phyloP scores from a whole-genome alignment of 1,284 basidiomycete genomes.

The Cryptococcus amylolentus region DNA sequence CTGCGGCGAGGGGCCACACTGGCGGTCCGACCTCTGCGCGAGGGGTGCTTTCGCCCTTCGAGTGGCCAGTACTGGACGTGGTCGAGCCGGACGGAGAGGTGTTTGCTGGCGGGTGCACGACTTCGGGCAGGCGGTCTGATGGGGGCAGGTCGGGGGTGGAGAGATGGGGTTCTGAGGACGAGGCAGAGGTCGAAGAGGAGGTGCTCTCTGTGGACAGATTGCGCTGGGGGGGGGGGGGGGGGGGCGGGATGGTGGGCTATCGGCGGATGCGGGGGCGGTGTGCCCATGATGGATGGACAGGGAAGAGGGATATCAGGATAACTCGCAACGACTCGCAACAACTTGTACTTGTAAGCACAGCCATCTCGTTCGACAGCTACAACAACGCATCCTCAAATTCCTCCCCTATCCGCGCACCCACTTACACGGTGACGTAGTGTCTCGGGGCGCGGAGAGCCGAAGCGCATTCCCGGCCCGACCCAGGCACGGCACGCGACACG shows the following conservation, averaged over 20 bases:
- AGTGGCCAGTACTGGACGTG: conserved; percentile 17
- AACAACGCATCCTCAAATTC: too few relatives aligned
- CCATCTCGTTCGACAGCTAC: neutral
- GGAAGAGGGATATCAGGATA: too few relatives aligned
- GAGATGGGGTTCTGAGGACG: conserved; percentile 9
- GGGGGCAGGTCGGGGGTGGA: conserved; percentile 10
- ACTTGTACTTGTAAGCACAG: neutral
- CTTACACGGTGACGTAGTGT: too few relatives aligned
- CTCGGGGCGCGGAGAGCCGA: too few relatives aligned
- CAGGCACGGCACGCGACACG: too few relatives aligned
- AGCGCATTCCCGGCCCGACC: too few relatives aligned
- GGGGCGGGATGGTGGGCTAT: neutral
- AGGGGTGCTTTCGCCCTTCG: conserved; percentile 30
- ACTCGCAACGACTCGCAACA: too few relatives aligned
- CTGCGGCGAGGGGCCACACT: conserved; percentile 20
- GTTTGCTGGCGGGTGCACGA: neutral
- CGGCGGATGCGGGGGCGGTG: neutral
- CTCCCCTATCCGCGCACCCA: too few relatives aligned
- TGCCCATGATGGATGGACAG: neutral
- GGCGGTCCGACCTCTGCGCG: conserved; percentile 27
- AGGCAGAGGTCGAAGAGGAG: conserved; percentile 9
- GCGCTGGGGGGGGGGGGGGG: neutral
- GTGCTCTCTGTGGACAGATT: conserved; percentile 7
- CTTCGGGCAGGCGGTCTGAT: neutral
- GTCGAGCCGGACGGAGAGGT: conserved; percentile 26